phyloP scores from a whole-genome alignment of 352 stramenopile species.

The Phytophthora sp. region DNA sequence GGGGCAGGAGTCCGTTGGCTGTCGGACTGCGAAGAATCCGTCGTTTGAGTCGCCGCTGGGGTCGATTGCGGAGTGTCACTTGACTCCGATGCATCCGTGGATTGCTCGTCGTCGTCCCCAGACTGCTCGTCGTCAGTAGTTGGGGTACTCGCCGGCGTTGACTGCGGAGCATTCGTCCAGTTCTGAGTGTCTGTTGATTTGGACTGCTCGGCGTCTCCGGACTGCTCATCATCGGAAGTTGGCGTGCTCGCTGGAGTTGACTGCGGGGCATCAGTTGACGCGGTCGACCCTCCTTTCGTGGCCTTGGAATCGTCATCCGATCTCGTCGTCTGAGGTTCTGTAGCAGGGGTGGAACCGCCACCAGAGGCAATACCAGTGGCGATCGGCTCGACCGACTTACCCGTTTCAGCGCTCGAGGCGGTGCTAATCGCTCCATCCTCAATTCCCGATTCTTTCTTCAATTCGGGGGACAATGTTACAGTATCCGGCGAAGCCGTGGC shows the following conservation, averaged over 20 bases:
- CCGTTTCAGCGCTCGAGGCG: background rate
- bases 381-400: conserved; percentile 1
- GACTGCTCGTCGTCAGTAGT: conserved; percentile 7
- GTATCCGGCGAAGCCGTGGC: conserved; percentile 12
- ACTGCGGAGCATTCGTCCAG: conserved; percentile 3
- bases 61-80: conserved; percentile 15
- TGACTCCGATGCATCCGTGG: conserved; percentile 1
- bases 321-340: background rate
- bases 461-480: conserved; percentile 18
- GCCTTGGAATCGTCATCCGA: conserved; percentile 13
- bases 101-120: background rate
- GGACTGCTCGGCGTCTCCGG: background rate
- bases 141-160: conserved; percentile 5
- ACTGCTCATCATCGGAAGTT: background rate
- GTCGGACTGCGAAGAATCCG: conserved; percentile 10
- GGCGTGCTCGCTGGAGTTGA: conserved; percentile 9
- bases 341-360: background rate
- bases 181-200: conserved; percentile 5
- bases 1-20: conserved; percentile 22
- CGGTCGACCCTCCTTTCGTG: conserved; percentile 2
- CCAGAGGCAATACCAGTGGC: conserved; percentile 16
- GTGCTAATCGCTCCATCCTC: conserved; percentile 16
- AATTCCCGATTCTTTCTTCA: conserved; percentile 22
- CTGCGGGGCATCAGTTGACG: background rate
- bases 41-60: conserved; percentile 2